Evolutionary conservation across 352 stramenopile genomes (phyloP).

Genomic region (Achlya hypogyna): DNA sequence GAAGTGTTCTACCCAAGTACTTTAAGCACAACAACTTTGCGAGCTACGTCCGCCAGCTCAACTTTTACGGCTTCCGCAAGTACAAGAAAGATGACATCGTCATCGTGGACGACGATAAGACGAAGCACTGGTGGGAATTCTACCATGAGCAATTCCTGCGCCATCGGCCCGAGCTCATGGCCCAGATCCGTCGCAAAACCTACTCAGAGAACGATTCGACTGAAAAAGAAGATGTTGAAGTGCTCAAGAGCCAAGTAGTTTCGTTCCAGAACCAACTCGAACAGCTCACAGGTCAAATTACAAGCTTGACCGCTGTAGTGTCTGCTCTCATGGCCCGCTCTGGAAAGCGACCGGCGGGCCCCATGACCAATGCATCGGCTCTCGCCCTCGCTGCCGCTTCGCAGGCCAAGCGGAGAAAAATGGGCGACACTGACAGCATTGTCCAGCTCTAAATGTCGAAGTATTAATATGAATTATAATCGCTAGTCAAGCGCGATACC

Average conservation of each 20-base stretch:
- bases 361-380: neutral
- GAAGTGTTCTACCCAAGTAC: conserved; percentile 84
- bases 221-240: conserved; percentile 20
- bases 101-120: conserved; percentile 6
- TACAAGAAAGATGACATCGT: conserved; percentile 82
- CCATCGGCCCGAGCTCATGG: conserved; percentile 71
- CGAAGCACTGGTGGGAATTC: conserved; percentile 83
- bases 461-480: neutral
- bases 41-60: conserved; percentile 89
- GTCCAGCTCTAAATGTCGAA: neutral
- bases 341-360: neutral
- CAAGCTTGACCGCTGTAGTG: conserved; percentile 12
- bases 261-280: conserved; percentile 17
- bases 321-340: conserved; percentile 4
- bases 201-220: conserved; percentile 13
- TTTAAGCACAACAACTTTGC: conserved; percentile 95
- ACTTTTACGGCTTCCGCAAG: conserved; percentile 93
- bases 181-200: conserved; percentile 81
- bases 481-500: too few species aligned
- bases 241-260: conserved; percentile 17
- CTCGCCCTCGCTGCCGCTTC: neutral
- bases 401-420: conserved; percentile 1
- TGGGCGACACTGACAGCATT: neutral
- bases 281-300: conserved; percentile 15
- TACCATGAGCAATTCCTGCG: conserved; percentile 87